Conservation (phyloP, 129 eudicot genomes). For the Rutidosis leptorrhynchoides region DNA sequence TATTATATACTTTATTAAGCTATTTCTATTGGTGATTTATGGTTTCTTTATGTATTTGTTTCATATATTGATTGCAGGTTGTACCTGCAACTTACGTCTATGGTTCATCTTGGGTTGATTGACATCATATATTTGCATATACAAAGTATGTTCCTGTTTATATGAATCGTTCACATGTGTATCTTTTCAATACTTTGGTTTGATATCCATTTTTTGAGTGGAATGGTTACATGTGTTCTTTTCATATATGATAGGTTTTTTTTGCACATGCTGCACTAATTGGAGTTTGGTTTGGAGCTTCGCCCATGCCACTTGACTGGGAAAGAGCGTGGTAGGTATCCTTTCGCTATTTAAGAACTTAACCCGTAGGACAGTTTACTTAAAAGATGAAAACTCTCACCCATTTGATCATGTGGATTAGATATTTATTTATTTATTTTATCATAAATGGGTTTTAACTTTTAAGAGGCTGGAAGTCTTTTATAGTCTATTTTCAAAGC, state of each 20-base stretch:
- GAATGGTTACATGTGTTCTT: too few relatives aligned
- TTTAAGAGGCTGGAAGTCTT: not conserved
- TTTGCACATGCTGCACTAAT: slow-evolving; percentile 85
- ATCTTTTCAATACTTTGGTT: slow-evolving; percentile 36
- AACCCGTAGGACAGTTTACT: not conserved
- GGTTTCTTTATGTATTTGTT: slow-evolving; percentile 13
- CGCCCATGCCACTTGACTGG: slow-evolving; percentile 99
- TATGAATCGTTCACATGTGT: not conserved
- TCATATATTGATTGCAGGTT: slow-evolving; percentile 43
- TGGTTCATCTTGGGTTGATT: slow-evolving; percentile 82
- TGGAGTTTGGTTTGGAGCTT: slow-evolving; percentile 97
- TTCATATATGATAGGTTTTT: slow-evolving; percentile 61
- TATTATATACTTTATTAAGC: not conserved
- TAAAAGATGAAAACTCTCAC: not conserved
- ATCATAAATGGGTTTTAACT: too few relatives aligned
- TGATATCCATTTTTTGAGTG: too few relatives aligned
- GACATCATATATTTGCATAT: slow-evolving; percentile 72
- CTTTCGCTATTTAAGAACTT: not conserved
- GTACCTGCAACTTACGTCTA: slow-evolving; percentile 76
- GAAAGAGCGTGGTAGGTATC: slow-evolving; percentile 98
- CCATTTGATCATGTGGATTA: not conserved
- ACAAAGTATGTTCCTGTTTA: slow-evolving; percentile 53
- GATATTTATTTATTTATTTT: too few relatives aligned
- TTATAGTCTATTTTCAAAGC: not conserved
- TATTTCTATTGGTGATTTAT: not conserved